Base-by-base conservation (phyloP, 2,329 filamentous ascomycete genomes). In the Aspergillus sp. region DNA sequence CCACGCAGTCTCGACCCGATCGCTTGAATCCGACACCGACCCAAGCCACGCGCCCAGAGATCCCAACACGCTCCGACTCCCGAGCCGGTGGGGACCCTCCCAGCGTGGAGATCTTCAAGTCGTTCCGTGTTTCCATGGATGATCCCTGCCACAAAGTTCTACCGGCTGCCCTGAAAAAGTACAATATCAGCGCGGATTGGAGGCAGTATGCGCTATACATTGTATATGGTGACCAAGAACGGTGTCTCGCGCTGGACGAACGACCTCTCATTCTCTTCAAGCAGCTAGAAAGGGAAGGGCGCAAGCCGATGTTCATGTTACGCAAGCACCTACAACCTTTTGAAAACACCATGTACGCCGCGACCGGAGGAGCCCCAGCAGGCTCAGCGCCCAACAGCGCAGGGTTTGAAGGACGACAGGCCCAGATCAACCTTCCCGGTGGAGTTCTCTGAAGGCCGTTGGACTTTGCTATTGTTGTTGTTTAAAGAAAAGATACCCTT, bases 231-330 rank as follows among this genome's bases (percentile, higher is more conserved):
- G 93, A 98, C 71, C 92, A 98, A 77, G 95, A 99, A 79, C 88
- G 95, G 14, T 98, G 94, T 74, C 78, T 99, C 42, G 92, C 90
- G 0, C 81, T 96, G 65, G 90, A 98, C 59, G 95, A 99, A 78
- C 94, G 96, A 70, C 95, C 95, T 10, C 80, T 99, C 59, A 96
- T 97, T 63, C 78, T 99, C 63, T 99, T 99, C 80, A 99, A 99
- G 79, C 93, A 98, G 74, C 81, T 99, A 58, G 93, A 98, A 73
- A 93, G 93, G 75, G 95, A 98, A 79, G 95, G 95, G 51, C 90
- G 96, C 78, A 99, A 98, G 75, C 95, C 95, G 22, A 98, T 98
- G 95, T 99, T 99, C 72, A 99, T 99, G 95, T 81, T 99, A 58
- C 82, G 95, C 56, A 84, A 84, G 66, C 83, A 88, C 66, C 84